Evolutionary conservation across 352 stramenopile genomes (phyloP).

Genomic region (Phytopythium kandeliae): DNA sequence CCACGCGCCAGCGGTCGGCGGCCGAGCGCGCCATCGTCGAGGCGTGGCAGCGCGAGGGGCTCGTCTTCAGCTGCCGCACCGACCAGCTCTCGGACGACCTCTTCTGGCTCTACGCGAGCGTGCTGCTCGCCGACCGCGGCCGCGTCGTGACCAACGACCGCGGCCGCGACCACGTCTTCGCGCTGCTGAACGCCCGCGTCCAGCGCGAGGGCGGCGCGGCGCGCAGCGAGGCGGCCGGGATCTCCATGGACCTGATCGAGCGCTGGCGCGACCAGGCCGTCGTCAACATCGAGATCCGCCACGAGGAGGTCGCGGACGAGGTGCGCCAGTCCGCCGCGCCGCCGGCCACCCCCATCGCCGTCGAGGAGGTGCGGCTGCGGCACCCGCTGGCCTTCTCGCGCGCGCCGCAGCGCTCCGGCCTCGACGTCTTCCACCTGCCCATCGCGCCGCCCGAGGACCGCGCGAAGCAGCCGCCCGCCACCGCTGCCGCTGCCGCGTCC

Average conservation of each 20-base stretch:
- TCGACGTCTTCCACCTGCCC: conserved; percentile 49
- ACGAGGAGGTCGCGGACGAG: conserved; percentile 30
- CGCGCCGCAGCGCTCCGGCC: conserved; percentile 46
- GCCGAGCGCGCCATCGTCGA: conserved; percentile 59
- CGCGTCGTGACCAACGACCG: conserved; percentile 97
- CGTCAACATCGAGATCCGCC: conserved; percentile 72
- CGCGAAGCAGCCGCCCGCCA: conserved; percentile 17
- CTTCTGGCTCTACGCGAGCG: conserved; percentile 97
- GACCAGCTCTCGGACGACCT: conserved; percentile 93
- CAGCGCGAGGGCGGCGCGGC: conserved; percentile 7
- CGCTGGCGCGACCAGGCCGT: conserved; percentile 64
- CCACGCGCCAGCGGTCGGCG: conserved; percentile 34
- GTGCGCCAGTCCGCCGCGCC: conserved; percentile 1
- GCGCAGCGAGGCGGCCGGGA: conserved; percentile 9
- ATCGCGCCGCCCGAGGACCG: conserved; percentile 25
- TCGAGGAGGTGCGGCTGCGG: conserved; percentile 46
- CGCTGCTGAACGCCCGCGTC: conserved; percentile 38
- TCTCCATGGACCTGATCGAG: conserved; percentile 68
- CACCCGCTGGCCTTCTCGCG: conserved; percentile 68
- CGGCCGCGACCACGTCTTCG: conserved; percentile 94
- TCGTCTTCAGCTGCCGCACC: conserved; percentile 90
- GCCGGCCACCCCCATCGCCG: conserved; percentile 24
- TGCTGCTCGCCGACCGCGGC: conserved; percentile 50
- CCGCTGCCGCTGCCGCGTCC: too few species aligned
- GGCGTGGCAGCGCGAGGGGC: conserved; percentile 57